Percentiles rank a stretch among this genome's conserved stretches.
Evolutionary conservation across 345 rosid species (phyloP).

Genomic region (Hirschfeldia incana): DNA sequence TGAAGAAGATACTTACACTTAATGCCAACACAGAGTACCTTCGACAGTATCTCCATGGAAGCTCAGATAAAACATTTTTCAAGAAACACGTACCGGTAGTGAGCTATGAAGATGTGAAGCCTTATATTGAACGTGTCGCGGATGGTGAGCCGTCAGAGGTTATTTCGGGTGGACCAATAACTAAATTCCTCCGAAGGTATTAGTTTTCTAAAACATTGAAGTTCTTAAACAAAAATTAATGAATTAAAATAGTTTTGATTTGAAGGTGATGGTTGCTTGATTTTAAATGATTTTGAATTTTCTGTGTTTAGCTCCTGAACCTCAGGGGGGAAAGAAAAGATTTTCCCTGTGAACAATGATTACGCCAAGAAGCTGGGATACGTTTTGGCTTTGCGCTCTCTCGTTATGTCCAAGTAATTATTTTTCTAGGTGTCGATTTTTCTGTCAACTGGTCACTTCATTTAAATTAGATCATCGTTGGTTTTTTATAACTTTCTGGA

Average conservation of each 20-base stretch:
- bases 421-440: neutral
- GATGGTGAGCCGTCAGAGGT: slow-evolving; percentile 26
- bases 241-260: no score
- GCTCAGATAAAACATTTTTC: slow-evolving; percentile 31
- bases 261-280: no score
- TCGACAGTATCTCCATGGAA: neutral
- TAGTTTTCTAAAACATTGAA: no score
- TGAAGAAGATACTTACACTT: neutral
- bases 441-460: no score
- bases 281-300: no score
- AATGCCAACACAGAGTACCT: neutral
- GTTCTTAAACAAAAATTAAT: no score
- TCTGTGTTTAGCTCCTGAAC: slow-evolving; percentile 55
- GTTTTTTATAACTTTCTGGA: no score
- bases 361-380: neutral
- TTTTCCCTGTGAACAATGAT: slow-evolving; percentile 52
- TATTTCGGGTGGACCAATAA: slow-evolving; percentile 58
- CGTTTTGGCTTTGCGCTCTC: neutral
- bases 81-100: slow-evolving; percentile 56
- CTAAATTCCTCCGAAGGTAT: slow-evolving; percentile 1
- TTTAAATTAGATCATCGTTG: no score
- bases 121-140: slow-evolving; percentile 50
- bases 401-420: slow-evolving; percentile 9
- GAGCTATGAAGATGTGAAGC: slow-evolving; percentile 57
- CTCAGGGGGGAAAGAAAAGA: slow-evolving; percentile 33